phyloP scores from a whole-genome alignment of 768 basidiomycete species.

The Infundibulicybe gibba region DNA sequence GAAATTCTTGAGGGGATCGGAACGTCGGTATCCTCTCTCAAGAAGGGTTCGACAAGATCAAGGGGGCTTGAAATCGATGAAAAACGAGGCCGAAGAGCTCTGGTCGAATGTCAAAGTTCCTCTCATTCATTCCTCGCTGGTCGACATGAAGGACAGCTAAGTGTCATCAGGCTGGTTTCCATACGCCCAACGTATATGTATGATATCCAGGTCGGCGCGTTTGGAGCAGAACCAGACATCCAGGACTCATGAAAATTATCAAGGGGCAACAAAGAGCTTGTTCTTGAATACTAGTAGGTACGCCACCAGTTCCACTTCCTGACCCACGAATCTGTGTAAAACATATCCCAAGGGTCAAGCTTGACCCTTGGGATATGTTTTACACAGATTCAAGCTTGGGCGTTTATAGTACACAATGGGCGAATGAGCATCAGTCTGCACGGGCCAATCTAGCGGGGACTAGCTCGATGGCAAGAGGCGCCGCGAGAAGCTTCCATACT shows the following conservation, averaged over 20 bases:
- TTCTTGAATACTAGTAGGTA: conserved; percentile 85
- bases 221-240: conserved; percentile 58
- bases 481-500: conserved; percentile 63
- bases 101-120: conserved; percentile 73
- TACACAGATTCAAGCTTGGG: too few species aligned
- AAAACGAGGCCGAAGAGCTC: conserved; percentile 60
- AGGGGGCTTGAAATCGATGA: too few species aligned
- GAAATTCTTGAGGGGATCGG: too few species aligned
- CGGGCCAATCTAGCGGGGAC: conserved; percentile 67
- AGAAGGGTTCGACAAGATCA: too few species aligned
- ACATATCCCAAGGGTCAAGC: conserved; percentile 69
- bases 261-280: conserved; percentile 50
- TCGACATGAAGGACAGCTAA: conserved; percentile 76
- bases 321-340: neutral
- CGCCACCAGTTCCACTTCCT: conserved; percentile 9
- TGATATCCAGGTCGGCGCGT: neutral
- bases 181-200: conserved; percentile 15
- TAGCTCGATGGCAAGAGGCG: conserved; percentile 62
- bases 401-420: conserved; percentile 75
- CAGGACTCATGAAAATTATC: conserved; percentile 70
- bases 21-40: too few species aligned
- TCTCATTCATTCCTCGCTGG: conserved; percentile 85
- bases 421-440: conserved; percentile 76
- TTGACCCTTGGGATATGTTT: too few species aligned
- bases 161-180: conserved; percentile 37